A percentile compares a stretch with the other conserved stretches of the same genome.
Evolutionary conservation across 225 moss, liverwort and hornwort genomes (phyloP).

Genomic region (Antitrichia curtipendula): DNA sequence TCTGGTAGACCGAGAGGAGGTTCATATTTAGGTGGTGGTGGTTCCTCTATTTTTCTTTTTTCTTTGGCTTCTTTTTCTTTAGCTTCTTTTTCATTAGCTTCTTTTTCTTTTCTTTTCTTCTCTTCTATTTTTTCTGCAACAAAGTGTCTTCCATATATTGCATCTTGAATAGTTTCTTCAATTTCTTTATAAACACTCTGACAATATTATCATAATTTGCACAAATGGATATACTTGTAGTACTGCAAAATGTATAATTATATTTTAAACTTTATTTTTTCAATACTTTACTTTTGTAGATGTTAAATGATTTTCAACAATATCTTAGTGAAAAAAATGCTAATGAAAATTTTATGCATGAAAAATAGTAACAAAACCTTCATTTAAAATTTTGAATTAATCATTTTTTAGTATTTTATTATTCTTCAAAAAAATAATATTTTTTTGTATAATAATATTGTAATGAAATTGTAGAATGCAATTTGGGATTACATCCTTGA

Average conservation of each 20-base stretch:
- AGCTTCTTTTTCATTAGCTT: no score
- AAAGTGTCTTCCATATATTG: background rate
- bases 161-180: constrained; percentile 2
- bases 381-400: background rate
- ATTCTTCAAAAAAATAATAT: no score
- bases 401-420: background rate
- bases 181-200: constrained; percentile 14
- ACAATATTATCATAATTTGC: background rate
- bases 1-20: background rate
- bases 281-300: background rate
- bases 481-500: background rate
- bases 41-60: background rate
- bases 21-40: background rate
- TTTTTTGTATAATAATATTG: background rate
- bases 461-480: no score
- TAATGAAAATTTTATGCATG: no score
- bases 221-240: background rate
- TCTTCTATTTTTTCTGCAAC: background rate
- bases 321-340: no score
- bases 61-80: background rate
- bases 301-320: background rate
- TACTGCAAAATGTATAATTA: background rate
- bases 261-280: background rate
- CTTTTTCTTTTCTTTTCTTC: background rate
- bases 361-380: background rate